Evolutionary conservation across 495 filamentous ascomycete genomes (phyloP), one percentile per base, ranked within the genome.

Genomic region (Cenococcum geophilum): DNA sequence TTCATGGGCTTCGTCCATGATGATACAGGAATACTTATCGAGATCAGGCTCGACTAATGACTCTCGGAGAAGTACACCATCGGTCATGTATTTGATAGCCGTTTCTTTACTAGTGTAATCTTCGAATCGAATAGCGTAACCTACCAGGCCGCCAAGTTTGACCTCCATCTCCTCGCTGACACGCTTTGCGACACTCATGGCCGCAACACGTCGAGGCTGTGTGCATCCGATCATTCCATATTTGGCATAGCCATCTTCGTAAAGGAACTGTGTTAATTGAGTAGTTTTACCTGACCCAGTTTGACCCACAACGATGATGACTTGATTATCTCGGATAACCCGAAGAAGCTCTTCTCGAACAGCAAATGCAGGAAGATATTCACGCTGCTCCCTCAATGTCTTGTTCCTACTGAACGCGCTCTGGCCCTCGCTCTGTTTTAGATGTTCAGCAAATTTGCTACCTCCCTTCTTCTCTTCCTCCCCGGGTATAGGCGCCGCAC

Each of bases 1-100:
- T 72, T 99, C 95, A 79, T 99, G 95, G 3, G 95, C 95, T 76
- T 99, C 95, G 73, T 99, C 95, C 93, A 99, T 97, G 72, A 99
- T 99, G 54, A 99, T 91, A 71, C 91, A 96, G 12, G 92, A 96
- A 73, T 99, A 99, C 68, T 89, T 89, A 73, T 97, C 95, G 22
- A 99, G 81, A 70, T 99, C 95, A 16, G 83, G 80, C 68, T 97
- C 91, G 53, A 89, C 88, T 9, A 99, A 81, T 14, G 89, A 96
- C 68, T 99, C 95, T 70, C 95, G 85, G 16, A 99, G 81, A 23
- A 99, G 78, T 6, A 99, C 91, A 74, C 95, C 95, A 69, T 99
- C 95, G 1, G 95, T 99, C 95, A 99, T 97, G 70, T 99, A 99
- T 74, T 99, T 99, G 73, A 99, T 97, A 61, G 85, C 78, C 0